A percentile compares a stretch with the other conserved stretches of the same genome.
phyloP scores from a whole-genome alignment of 2,329 filamentous ascomycete species.

The Ascochyta clinopodiicola region DNA sequence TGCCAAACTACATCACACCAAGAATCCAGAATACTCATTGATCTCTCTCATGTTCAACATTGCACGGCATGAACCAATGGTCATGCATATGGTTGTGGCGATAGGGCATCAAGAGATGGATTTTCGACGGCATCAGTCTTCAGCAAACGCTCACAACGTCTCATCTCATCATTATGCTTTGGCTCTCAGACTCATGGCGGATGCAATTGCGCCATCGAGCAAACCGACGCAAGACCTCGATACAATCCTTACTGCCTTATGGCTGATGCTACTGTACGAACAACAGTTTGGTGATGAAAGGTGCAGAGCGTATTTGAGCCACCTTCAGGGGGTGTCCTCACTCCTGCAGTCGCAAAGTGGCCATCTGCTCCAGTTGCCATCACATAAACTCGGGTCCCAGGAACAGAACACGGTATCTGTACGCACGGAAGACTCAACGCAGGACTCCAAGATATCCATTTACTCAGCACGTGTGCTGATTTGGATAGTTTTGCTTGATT shows the following conservation, averaged over 20 bases:
- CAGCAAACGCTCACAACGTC: conserved; percentile 2
- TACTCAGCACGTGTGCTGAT: conserved; percentile 46
- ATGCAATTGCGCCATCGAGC: conserved; percentile 28
- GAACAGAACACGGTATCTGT: not conserved
- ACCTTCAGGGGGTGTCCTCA: conserved; percentile 43
- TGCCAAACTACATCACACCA: conserved; percentile 47
- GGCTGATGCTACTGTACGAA: conserved; percentile 50
- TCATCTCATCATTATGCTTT: conserved; percentile 38
- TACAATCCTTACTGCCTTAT: conserved; percentile 40
- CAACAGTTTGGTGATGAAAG: conserved; percentile 48
- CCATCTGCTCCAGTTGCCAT: conserved; percentile 14
- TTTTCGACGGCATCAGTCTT: conserved; percentile 23
- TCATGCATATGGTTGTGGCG: conserved; percentile 49
- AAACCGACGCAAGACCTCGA: conserved; percentile 36
- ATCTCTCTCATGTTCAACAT: conserved; percentile 48
- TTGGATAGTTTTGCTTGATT: conserved; percentile 44
- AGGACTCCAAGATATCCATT: conserved; percentile 30
- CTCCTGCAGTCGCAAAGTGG: conserved; percentile 31
- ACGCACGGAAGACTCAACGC: not conserved
- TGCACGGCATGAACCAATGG: conserved; percentile 42
- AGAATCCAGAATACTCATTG: conserved; percentile 46
- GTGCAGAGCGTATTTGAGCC: conserved; percentile 40
- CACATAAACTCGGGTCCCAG: not conserved
- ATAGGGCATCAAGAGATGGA: conserved; percentile 43
- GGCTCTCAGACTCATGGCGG: conserved; percentile 43